A percentile compares a stretch with the other conserved stretches of the same genome.
phyloP scores from a whole-genome alignment of 1,139 yeast genomes.

The Hyphopichia pseudoburtonii region DNA sequence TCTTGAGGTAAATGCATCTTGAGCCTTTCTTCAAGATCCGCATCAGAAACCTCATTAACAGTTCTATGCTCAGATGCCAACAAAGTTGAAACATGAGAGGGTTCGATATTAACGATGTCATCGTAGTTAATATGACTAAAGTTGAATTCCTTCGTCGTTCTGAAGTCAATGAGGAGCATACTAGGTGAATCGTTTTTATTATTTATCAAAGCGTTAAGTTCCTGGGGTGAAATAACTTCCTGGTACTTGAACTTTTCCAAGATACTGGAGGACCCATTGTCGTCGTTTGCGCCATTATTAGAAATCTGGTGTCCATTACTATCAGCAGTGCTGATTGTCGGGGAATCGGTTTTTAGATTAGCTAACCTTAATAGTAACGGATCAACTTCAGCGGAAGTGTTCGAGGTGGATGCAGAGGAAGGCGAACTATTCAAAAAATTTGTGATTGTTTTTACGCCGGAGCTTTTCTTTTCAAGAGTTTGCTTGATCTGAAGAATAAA shows the following conservation, averaged over 20 bases:
- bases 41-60: slow-evolving; percentile 46
- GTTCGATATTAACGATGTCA: slow-evolving; percentile 70
- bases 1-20: slow-evolving; percentile 51
- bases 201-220: slow-evolving; percentile 20
- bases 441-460: slow-evolving; percentile 9
- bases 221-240: slow-evolving; percentile 27
- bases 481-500: slow-evolving; percentile 20
- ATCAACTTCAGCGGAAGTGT: slow-evolving; percentile 12
- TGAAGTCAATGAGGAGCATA: slow-evolving; percentile 61
- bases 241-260: slow-evolving; percentile 15
- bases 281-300: no score
- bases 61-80: slow-evolving; percentile 24
- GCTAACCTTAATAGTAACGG: slow-evolving; percentile 23
- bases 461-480: slow-evolving; percentile 21
- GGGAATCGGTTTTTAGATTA: slow-evolving; percentile 9
- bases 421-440: neutral
- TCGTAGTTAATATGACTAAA: slow-evolving; percentile 57
- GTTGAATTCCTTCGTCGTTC: slow-evolving; percentile 59
- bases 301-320: neutral
- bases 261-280: no score
- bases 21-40: slow-evolving; percentile 59
- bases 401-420: neutral
- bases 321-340: neutral
- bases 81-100: slow-evolving; percentile 41
- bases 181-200: slow-evolving; percentile 10